Conservation (phyloP, 441 rosid genomes). For the Lagerstroemia fauriei region DNA sequence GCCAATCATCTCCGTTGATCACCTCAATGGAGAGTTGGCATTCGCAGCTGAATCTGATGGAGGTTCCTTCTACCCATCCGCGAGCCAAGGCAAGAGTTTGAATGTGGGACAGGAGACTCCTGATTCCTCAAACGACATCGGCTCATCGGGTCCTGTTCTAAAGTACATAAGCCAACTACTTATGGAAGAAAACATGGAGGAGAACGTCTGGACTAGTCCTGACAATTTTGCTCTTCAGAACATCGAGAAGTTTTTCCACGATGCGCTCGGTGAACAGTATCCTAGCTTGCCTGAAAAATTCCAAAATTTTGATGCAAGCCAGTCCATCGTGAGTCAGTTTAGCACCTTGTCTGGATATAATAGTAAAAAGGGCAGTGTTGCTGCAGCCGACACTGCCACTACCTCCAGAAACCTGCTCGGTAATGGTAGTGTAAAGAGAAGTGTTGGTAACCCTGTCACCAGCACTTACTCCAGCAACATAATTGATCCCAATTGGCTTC, state of each 20-base stretch:
- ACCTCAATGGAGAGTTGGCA: too few relatives aligned
- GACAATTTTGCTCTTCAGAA: constrained; percentile 62
- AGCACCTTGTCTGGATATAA: constrained; percentile 6
- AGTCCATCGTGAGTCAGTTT: neutral
- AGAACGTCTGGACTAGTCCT: constrained; percentile 48
- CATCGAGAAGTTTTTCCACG: constrained; percentile 63
- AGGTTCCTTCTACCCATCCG: too few relatives aligned
- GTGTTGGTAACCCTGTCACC: constrained; percentile 15
- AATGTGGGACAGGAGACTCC: constrained; percentile 37
- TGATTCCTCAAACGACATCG: constrained; percentile 49
- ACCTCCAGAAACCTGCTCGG: neutral
- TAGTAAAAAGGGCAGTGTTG: too few relatives aligned
- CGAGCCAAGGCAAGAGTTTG: neutral
- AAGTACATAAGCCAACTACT: constrained; percentile 63
- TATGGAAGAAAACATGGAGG: constrained; percentile 66
- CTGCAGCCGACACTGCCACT: too few relatives aligned
- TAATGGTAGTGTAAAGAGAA: constrained; percentile 30
- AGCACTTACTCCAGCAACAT: neutral
- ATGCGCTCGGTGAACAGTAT: constrained; percentile 50
- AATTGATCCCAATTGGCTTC: constrained; percentile 4
- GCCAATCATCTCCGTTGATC: too few relatives aligned
- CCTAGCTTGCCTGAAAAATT: constrained; percentile 33
- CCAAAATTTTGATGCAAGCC: constrained; percentile 21
- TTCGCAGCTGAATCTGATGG: too few relatives aligned
- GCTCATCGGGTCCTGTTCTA: constrained; percentile 49